Evolutionary conservation across 345 rosid species (phyloP).

Genomic region (Syzygium jambos): DNA sequence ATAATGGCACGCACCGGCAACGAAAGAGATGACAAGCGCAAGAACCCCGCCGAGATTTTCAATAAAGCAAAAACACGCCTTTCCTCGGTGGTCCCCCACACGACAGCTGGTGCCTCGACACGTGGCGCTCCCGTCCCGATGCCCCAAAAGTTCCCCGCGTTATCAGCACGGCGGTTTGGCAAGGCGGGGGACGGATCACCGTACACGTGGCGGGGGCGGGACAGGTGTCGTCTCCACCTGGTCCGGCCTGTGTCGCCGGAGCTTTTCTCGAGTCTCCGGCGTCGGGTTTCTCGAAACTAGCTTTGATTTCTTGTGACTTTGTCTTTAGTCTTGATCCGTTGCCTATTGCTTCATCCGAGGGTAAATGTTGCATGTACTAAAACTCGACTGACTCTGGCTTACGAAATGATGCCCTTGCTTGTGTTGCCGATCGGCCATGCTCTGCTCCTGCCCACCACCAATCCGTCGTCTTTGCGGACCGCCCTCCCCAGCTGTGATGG

Average conservation of each 20-base stretch:
- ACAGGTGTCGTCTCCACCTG: conserved; percentile 11
- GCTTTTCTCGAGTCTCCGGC: not conserved
- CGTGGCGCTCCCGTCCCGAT: not conserved
- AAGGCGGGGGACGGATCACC: conserved; percentile 1
- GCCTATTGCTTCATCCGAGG: not conserved
- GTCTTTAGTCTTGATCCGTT: not conserved
- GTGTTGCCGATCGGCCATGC: not conserved
- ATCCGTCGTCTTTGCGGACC: not conserved
- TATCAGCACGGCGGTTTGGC: not conserved
- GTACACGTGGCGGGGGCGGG: conserved; percentile 20
- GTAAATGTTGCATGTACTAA: not conserved
- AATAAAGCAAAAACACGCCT: not conserved
- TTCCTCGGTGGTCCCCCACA: not conserved
- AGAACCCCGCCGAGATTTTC: not conserved
- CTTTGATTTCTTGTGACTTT: not conserved
- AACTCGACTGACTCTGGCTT: not conserved
- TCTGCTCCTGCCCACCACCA: not conserved
- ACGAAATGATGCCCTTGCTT: not conserved
- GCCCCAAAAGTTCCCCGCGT: not conserved
- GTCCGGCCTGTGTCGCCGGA: not conserved
- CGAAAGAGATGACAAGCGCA: not conserved
- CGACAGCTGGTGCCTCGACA: not conserved
- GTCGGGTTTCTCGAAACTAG: not conserved
- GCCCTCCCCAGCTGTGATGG: not conserved
- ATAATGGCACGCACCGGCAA: not conserved